phyloP scores from a whole-genome alignment of 2,329 filamentous ascomycete genomes.

The Cordyceps militaris region DNA sequence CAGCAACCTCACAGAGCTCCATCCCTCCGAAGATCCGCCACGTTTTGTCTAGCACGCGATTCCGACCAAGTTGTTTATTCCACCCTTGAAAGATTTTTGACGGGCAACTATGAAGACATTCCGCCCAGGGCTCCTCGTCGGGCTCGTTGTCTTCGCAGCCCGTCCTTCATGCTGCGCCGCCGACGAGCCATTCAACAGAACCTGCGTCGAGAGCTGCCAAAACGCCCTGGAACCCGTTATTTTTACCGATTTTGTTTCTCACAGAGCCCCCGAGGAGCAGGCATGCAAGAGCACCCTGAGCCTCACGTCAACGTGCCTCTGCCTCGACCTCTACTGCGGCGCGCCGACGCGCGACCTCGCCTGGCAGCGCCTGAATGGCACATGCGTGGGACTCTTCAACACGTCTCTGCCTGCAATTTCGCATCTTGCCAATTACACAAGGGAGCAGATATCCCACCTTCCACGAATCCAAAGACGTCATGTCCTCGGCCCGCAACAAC shows the following conservation, averaged over 20 bases:
- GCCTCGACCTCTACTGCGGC: constrained; percentile 7
- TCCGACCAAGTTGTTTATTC: not conserved
- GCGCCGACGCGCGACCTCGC: not conserved
- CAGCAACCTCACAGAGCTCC: not conserved
- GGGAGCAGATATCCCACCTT: not conserved
- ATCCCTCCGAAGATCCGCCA: no score
- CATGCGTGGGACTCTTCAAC: not conserved
- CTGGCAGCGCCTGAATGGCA: not conserved
- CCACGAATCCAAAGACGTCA: not conserved
- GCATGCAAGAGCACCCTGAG: not conserved
- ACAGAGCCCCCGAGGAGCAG: not conserved
- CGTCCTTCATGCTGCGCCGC: not conserved
- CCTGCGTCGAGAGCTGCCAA: constrained; percentile 4
- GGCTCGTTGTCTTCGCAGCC: not conserved
- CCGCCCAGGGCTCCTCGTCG: not conserved
- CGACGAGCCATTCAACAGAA: not conserved
- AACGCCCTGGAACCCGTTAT: not conserved
- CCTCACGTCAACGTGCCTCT: not conserved
- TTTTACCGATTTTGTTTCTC: not conserved
- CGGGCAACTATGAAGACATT: not conserved
- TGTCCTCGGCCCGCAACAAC: not conserved
- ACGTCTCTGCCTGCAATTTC: not conserved
- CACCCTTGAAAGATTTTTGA: not conserved
- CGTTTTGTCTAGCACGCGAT: not conserved
- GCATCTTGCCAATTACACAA: not conserved